These are phyloP conservation scores for Beauveria varroae DNA, from an alignment of 2,329 filamentous ascomycete genomes.

Conservation along the genomic window DNA sequence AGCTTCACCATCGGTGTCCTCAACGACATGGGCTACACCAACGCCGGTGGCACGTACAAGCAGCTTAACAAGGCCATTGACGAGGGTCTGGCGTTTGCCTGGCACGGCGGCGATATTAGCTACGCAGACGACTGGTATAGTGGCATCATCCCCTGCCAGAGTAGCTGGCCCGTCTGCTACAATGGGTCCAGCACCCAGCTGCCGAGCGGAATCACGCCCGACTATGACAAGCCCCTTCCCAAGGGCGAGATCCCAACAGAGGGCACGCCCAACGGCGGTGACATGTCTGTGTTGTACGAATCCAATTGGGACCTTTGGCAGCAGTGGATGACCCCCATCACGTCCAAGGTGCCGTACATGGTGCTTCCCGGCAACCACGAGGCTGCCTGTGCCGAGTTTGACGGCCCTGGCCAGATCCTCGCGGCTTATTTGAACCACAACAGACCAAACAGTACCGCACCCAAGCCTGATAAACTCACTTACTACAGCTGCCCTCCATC, in stretches of 20 bases:
- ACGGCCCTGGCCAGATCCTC: slow-evolving; percentile 34
- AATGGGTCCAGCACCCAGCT: slow-evolving; percentile 37
- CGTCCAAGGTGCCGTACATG: slow-evolving; percentile 40
- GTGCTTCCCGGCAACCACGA: slow-evolving; percentile 44
- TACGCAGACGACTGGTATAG: slow-evolving; percentile 45
- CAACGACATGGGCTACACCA: slow-evolving; percentile 48
- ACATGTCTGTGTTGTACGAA: slow-evolving; percentile 42
- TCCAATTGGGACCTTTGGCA: slow-evolving; percentile 46
- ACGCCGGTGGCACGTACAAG: slow-evolving; percentile 39
- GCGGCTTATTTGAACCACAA: slow-evolving; percentile 40
- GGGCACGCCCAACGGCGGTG: slow-evolving; percentile 38
- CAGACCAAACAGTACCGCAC: slow-evolving; percentile 31
- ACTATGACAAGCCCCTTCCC: slow-evolving; percentile 37
- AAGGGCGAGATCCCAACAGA: slow-evolving; percentile 36
- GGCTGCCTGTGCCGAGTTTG: slow-evolving; percentile 39
- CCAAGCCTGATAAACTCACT: slow-evolving; percentile 28
- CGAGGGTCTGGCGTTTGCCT: slow-evolving; percentile 41
- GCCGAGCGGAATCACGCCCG: slow-evolving; percentile 29
- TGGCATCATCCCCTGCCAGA: slow-evolving; percentile 41
- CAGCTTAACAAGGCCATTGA: slow-evolving; percentile 32
- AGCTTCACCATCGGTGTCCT: slow-evolving; percentile 39
- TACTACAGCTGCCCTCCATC: slow-evolving; percentile 46
- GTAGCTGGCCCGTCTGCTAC: slow-evolving; percentile 43
- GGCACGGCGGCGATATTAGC: slow-evolving; percentile 44
- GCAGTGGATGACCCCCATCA: slow-evolving; percentile 37